phyloP scores from a whole-genome alignment of 2,329 filamentous ascomycete genomes.

The Aureobasidium uvarum region DNA sequence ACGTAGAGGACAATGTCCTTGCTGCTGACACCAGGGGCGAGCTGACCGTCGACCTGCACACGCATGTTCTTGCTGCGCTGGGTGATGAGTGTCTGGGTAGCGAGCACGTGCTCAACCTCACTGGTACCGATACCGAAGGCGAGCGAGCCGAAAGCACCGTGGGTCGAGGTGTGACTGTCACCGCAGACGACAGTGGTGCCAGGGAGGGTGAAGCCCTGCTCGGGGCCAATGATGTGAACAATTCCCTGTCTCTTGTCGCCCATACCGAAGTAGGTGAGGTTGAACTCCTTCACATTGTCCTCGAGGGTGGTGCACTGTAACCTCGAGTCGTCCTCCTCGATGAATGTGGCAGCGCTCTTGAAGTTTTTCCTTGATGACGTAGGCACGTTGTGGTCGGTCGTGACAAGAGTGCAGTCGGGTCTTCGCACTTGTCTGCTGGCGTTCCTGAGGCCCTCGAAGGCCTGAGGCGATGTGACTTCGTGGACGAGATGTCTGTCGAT shows the following conservation, averaged over 20 bases:
- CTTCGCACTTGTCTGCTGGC: constrained; percentile 83
- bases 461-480: constrained; percentile 98
- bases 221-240: constrained; percentile 95
- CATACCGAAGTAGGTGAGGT: constrained; percentile 94
- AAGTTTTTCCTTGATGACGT: constrained; percentile 87
- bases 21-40: constrained; percentile 86
- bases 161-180: constrained; percentile 96
- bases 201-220: constrained; percentile 97
- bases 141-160: constrained; percentile 91
- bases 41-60: constrained; percentile 87
- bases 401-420: constrained; percentile 94
- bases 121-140: constrained; percentile 97
- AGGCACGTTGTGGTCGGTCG: constrained; percentile 96
- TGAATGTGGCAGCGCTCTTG: constrained; percentile 91
- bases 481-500: constrained; percentile 97
- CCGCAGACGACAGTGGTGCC: constrained; percentile 97
- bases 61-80: constrained; percentile 98
- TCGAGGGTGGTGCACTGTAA: constrained; percentile 94
- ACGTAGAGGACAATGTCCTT: constrained; percentile 94
- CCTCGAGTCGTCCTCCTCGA: constrained; percentile 90
- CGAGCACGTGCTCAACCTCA: constrained; percentile 97
- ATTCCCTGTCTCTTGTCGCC: constrained; percentile 97
- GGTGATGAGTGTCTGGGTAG: constrained; percentile 92
- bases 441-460: constrained; percentile 92
- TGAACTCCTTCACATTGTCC: constrained; percentile 95